Percentiles rank a stretch among this genome's conserved stretches.
These are phyloP conservation scores for Metarhizium guizhouense DNA, from an alignment of 2,329 filamentous ascomycete genomes.

Conservation along the genomic window DNA sequence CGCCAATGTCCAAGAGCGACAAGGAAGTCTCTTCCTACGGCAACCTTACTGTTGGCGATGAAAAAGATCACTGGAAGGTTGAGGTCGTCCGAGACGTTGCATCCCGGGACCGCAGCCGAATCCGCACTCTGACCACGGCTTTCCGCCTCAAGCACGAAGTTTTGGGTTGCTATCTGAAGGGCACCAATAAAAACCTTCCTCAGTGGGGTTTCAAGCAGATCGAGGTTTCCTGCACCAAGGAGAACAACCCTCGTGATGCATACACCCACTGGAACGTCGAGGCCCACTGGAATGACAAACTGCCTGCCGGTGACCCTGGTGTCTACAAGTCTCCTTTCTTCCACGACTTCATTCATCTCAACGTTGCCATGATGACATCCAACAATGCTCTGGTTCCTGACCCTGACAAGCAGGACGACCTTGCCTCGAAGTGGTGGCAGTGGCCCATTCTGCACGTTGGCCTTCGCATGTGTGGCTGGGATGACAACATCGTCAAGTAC, in stretches of 20 bases:
- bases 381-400: conserved; percentile 98
- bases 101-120: conserved; percentile 71
- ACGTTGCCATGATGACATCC: conserved; percentile 99
- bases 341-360: conserved; percentile 94
- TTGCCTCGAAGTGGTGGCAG: conserved; percentile 96
- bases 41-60: conserved; percentile 88
- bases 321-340: conserved; percentile 96
- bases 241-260: conserved; percentile 83
- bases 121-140: conserved; percentile 86
- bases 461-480: conserved; percentile 97
- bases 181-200: conserved; percentile 90
- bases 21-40: conserved; percentile 94
- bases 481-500: conserved; percentile 92
- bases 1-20: conserved; percentile 81
- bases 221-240: conserved; percentile 89
- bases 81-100: conserved; percentile 88
- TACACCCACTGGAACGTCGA: conserved; percentile 99
- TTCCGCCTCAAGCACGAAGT: conserved; percentile 80
- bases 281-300: conserved; percentile 84
- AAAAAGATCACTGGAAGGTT: conserved; percentile 94
- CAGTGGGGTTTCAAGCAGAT: conserved; percentile 99
- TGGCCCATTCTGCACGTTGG: conserved; percentile 95
- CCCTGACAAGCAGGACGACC: conserved; percentile 96
- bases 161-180: conserved; percentile 87
- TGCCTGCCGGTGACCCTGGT: conserved; percentile 80